Conservation (phyloP, 306 rosid genomes). For the Sicyos edulis region DNA sequence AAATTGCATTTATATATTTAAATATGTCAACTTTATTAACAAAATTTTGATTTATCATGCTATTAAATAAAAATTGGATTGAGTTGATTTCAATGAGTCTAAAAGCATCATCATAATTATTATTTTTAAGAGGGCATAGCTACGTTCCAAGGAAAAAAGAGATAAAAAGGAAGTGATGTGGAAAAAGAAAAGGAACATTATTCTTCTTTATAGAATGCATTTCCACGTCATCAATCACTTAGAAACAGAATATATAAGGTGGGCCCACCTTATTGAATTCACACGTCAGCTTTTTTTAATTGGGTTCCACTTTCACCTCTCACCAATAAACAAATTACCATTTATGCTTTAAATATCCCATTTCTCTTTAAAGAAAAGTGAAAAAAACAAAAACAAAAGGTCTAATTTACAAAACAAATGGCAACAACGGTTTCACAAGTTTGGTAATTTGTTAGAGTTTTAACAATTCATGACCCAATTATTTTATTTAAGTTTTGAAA, state of each 20-base stretch:
- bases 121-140: too few relatives aligned
- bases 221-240: constrained; percentile 17
- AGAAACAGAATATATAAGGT: neutral
- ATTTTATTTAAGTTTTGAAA: neutral
- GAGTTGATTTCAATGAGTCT: neutral
- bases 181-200: neutral
- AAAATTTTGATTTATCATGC: too few relatives aligned
- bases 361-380: too few relatives aligned
- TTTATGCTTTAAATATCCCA: neutral
- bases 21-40: too few relatives aligned
- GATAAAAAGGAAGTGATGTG: neutral
- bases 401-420: neutral
- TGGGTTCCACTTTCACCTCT: neutral
- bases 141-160: neutral
- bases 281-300: neutral
- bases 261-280: neutral
- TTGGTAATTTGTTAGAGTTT: neutral
- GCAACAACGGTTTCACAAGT: neutral
- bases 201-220: neutral
- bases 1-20: neutral
- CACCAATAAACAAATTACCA: neutral
- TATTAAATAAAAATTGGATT: neutral
- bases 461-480: too few relatives aligned
- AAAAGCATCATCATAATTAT: neutral
- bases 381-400: too few relatives aligned